Conservation (phyloP, 2,329 filamentous ascomycete genomes). For the Alternaria arbusti region DNA sequence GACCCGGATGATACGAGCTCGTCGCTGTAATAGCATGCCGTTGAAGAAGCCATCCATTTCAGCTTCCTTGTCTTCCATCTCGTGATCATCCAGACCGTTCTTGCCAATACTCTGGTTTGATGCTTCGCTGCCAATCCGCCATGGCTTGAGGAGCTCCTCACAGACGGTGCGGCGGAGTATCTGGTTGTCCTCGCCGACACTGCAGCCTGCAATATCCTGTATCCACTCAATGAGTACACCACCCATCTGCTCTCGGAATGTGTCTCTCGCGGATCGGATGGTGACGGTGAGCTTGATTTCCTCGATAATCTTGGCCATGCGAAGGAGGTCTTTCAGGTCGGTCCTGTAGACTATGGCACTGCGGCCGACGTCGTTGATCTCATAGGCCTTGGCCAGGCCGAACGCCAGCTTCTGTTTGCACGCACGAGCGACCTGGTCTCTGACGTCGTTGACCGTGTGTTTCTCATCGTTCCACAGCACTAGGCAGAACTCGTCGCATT, state of each 20-base stretch:
- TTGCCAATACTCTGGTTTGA: slow-evolving; percentile 79
- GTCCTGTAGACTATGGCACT: slow-evolving; percentile 80
- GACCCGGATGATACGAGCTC: slow-evolving; percentile 33
- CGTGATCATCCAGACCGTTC: slow-evolving; percentile 82
- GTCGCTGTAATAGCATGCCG: slow-evolving; percentile 36
- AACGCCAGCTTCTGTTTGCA: slow-evolving; percentile 75
- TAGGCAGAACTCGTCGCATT: slow-evolving; percentile 78
- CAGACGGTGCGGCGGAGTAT: slow-evolving; percentile 84
- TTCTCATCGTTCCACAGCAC: slow-evolving; percentile 99
- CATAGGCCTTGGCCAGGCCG: slow-evolving; percentile 77
- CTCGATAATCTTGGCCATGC: slow-evolving; percentile 85
- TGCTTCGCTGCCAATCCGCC: slow-evolving; percentile 84
- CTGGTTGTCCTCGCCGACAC: slow-evolving; percentile 78
- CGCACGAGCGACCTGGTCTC: slow-evolving; percentile 86
- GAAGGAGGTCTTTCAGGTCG: slow-evolving; percentile 74
- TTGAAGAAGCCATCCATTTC: slow-evolving; percentile 41
- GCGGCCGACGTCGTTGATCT: slow-evolving; percentile 87
- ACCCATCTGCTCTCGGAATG: slow-evolving; percentile 97
- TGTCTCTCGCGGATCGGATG: slow-evolving; percentile 90
- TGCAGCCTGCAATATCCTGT: slow-evolving; percentile 87
- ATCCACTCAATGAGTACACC: slow-evolving; percentile 98
- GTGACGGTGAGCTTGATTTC: slow-evolving; percentile 96
- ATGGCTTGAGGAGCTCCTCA: slow-evolving; percentile 87
- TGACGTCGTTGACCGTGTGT: slow-evolving; percentile 90
- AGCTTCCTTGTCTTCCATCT: slow-evolving; percentile 62